A percentile compares a stretch with the other conserved stretches of the same genome.
These are phyloP conservation scores for Ophiorrhiza pumila DNA, from an alignment of 257 asterid species.

Conservation along the genomic window DNA sequence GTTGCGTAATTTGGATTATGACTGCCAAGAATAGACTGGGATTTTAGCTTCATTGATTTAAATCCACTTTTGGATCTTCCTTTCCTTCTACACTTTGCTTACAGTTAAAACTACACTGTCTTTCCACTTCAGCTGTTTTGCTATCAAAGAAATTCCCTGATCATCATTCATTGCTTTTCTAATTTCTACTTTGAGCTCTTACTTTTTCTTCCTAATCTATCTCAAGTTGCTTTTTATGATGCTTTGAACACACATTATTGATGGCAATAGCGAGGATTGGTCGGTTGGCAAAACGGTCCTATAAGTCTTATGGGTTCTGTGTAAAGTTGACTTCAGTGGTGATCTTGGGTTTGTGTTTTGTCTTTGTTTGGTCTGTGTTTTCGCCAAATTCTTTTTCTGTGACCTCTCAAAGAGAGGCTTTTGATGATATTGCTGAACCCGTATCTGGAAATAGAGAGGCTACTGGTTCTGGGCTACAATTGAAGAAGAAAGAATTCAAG, in stretches of 20 bases:
- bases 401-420: conserved; percentile 69
- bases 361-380: conserved; percentile 72
- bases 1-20: neutral
- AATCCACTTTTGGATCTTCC: conserved; percentile 43
- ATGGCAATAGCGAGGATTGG: conserved; percentile 83
- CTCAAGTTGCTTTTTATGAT: neutral
- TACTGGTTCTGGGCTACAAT: conserved; percentile 21
- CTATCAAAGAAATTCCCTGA: conserved; percentile 6
- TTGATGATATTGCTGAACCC: conserved; percentile 80
- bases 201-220: neutral
- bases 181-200: conserved; percentile 6
- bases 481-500: conserved; percentile 35
- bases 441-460: conserved; percentile 42
- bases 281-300: conserved; percentile 80
- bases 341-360: conserved; percentile 78
- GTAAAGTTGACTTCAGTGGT: conserved; percentile 65
- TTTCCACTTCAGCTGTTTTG: neutral
- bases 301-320: conserved; percentile 67
- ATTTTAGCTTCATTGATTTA: conserved; percentile 12
- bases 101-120: conserved; percentile 33
- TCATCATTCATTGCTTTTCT: conserved; percentile 5
- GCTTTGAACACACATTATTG: conserved; percentile 9
- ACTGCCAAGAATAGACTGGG: conserved; percentile 1
- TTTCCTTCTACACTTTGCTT: conserved; percentile 25
- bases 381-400: conserved; percentile 65